phyloP scores from a whole-genome alignment of 176 grass and related monocot genomes.

The Chrysopogon serrulatus region DNA sequence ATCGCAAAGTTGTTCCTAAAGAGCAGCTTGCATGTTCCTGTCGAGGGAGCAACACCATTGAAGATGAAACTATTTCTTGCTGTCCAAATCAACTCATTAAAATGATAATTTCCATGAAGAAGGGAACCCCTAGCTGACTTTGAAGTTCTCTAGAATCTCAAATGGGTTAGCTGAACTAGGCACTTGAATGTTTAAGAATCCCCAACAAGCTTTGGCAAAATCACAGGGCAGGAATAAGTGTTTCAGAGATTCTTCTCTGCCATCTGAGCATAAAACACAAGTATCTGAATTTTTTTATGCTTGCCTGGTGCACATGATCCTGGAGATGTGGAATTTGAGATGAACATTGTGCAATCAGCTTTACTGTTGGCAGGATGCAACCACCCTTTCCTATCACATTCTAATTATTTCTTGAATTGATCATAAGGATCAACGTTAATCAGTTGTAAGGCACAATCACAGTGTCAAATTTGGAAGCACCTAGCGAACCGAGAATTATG shows the following conservation, averaged over 20 bases:
- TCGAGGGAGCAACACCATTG: not conserved
- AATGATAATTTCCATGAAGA: not conserved
- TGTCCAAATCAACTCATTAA: not conserved
- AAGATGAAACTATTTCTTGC: not conserved
- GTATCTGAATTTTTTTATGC: not conserved
- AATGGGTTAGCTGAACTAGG: no score
- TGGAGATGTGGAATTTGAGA: constrained; percentile 9
- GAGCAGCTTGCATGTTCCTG: no score
- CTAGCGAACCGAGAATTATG: not conserved
- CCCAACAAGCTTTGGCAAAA: no score
- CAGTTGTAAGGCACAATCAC: not conserved
- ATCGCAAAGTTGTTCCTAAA: not conserved
- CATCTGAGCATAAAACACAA: no score
- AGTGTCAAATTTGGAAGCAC: not conserved
- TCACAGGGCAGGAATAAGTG: no score
- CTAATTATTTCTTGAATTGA: not conserved
- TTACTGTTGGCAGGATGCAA: not conserved
- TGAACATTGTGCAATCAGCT: not conserved
- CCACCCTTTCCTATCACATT: not conserved
- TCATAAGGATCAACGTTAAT: not conserved
- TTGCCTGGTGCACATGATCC: not conserved
- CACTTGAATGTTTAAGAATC: no score
- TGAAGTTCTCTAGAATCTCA: no score
- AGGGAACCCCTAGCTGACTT: not conserved
- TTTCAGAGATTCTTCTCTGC: no score